Base-by-base conservation (phyloP, 768 basidiomycete genomes). In the Calocera viscosa region DNA sequence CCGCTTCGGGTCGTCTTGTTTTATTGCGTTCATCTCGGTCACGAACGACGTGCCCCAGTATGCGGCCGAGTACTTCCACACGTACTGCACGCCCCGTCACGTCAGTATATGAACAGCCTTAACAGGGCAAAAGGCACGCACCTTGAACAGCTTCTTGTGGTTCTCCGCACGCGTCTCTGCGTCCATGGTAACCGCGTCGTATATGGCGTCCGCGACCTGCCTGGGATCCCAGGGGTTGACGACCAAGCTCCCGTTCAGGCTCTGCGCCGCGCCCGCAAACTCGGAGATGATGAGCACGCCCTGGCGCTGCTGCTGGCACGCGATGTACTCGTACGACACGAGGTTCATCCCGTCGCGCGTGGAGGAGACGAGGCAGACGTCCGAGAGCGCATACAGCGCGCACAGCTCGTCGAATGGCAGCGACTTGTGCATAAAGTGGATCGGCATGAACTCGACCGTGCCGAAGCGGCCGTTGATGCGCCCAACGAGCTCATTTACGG, bases 211-310 rank as follows among this genome's bases (percentile, higher is more conserved):
- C 0, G 96, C 96, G 64, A 96, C 93, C 73, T 94, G 88, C 76
- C 97, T 94, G n/a, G 90, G 90, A 76, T 98, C 96, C 95, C 96
- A 94, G 24, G 96, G 96, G 80, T 99, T 99, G 73, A 98, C 93
- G 74, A 99, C 93, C 71, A 99, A 82, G 35, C 89, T 90, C 24
- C 96, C 96, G 75, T 98, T 97, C 69, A 99, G 78, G 70, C 87
- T 90, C 78, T 97, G 94, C 17, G 93, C 94, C 11, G 96, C 96
- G 32, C 96, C 96, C 2, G 96, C 95, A 71, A 99, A 98, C 76
- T 99, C 96, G 72, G 94, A 96, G 14, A 99, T 82, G 75, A 99
- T 96, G 89, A 99, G 92, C 19, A 90, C 90, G 43, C 96, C 96
- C 74, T 97, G 92, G 14, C 89, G 84, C 41, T 88, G 85, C 72